A percentile compares a stretch with the other conserved stretches of the same genome.
These are phyloP conservation scores for Kwoniella sp. DNA, from an alignment of 768 basidiomycete genomes.

Conservation along the genomic window DNA sequence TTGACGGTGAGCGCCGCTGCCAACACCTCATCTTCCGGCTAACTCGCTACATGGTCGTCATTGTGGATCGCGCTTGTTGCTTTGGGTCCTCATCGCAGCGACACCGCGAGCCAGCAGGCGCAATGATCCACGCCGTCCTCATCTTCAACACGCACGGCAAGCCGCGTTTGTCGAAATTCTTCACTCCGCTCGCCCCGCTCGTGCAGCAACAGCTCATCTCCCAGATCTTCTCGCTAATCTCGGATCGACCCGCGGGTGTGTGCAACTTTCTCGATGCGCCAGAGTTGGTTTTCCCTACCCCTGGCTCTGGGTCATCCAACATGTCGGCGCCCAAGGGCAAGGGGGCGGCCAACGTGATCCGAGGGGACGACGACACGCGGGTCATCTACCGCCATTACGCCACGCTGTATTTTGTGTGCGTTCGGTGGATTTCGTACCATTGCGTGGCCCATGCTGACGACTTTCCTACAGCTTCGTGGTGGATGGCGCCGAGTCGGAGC, in stretches of 20 bases:
- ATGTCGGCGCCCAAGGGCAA: constrained; percentile 5
- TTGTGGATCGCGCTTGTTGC: too few relatives aligned
- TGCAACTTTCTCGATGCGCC: constrained; percentile 92
- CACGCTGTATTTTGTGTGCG: constrained; percentile 81
- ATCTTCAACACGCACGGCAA: constrained; percentile 87
- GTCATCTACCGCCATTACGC: constrained; percentile 95
- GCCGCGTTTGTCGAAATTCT: constrained; percentile 51
- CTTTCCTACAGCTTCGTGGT: constrained; percentile 65
- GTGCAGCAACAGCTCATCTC: constrained; percentile 58
- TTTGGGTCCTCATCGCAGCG: too few relatives aligned
- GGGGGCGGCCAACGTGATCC: constrained; percentile 9
- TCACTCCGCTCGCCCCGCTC: constrained; percentile 43
- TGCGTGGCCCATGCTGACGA: neutral
- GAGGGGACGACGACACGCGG: constrained; percentile 55
- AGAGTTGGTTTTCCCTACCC: constrained; percentile 35
- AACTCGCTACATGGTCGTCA: too few relatives aligned
- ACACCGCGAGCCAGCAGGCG: neutral
- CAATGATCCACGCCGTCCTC: constrained; percentile 51
- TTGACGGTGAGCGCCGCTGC: too few relatives aligned
- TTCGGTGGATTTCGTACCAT: neutral
- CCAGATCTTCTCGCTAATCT: constrained; percentile 85
- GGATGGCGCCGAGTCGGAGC: constrained; percentile 90
- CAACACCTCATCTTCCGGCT: too few relatives aligned
- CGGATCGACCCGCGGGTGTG: constrained; percentile 69
- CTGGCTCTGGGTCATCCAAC: constrained; percentile 4